Evolutionary conservation across 2,329 filamentous ascomycete genomes (phyloP).

Genomic region (Shiraia sp.): DNA sequence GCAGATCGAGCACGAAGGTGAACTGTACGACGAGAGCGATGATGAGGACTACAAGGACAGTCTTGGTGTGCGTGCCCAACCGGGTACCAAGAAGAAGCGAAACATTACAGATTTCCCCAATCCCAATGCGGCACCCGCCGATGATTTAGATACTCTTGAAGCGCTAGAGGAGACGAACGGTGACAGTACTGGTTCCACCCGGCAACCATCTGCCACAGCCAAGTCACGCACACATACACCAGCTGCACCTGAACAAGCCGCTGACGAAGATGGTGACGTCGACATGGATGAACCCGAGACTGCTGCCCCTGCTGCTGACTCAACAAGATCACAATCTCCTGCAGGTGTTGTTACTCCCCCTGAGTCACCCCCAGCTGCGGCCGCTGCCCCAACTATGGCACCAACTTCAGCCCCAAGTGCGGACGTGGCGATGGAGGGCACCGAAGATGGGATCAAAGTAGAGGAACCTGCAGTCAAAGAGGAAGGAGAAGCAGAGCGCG

Average conservation of each 20-base stretch:
- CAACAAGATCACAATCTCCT: constrained; percentile 33
- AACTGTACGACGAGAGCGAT: constrained; percentile 75
- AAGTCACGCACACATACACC: constrained; percentile 34
- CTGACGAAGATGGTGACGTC: constrained; percentile 42
- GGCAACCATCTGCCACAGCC: constrained; percentile 31
- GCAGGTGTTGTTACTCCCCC: constrained; percentile 41
- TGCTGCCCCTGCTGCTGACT: constrained; percentile 12
- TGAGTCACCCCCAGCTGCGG: constrained; percentile 34
- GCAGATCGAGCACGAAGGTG: constrained; percentile 73
- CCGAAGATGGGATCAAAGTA: constrained; percentile 22
- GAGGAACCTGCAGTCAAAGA: constrained; percentile 25
- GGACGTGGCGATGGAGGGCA: constrained; percentile 40
- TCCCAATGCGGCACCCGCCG: constrained; percentile 48
- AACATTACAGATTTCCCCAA: constrained; percentile 67
- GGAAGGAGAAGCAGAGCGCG: constrained; percentile 31
- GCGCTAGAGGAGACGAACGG: constrained; percentile 35
- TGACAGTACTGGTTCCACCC: constrained; percentile 33
- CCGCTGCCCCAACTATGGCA: constrained; percentile 16
- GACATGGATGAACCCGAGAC: constrained; percentile 39
- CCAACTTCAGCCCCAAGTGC: constrained; percentile 20
- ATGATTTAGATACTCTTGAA: constrained; percentile 30
- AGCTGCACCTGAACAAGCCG: constrained; percentile 23
- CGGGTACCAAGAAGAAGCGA: constrained; percentile 52
- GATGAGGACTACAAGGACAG: constrained; percentile 78
- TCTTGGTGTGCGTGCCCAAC: constrained; percentile 70